Evolutionary conservation across 495 filamentous ascomycete genomes (phyloP), one percentile per base, ranked within the genome.

Genomic region (Aspergillus mulundensis): DNA sequence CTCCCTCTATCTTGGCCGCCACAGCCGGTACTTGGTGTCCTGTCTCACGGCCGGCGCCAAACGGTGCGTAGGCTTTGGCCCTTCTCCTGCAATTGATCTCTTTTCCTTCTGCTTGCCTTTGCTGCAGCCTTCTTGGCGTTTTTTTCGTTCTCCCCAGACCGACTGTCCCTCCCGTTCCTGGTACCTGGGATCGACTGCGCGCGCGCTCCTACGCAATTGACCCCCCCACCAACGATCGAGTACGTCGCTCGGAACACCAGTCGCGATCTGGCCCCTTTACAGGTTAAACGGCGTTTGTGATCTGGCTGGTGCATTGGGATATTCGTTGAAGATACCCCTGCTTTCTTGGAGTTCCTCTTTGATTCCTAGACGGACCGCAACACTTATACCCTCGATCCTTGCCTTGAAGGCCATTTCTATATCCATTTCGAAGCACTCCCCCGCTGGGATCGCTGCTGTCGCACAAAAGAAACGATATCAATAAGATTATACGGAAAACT

Each of bases 1-100:
- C 56, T 50, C 49, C 55, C 58, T 53, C 50, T 71, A 59, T 73
- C 67, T 73, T 78, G 74, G 76, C 73, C 76, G 74, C 76, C 76
- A 77, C 73, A 76, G 74, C 74, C 76, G 74, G 71, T 77, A 69
- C 69, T 76, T 77, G 76, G 75, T 79, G 76, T 77, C 76, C 76
- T 77, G 74, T 79, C 73, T 79, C 68, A 75, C 74, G 75, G 69
- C 75, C 74, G 75, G 75, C 75, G 75, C 75, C 75, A 78, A 76
- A 77, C 74, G 75, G 75, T 78, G 75, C 75, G 72, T 78, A 76
- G 75, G 74, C 73, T 77, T 74, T 72, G 71, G 74, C 73, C 74
- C 65, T 54, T 49, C 45, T 57, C 53, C 52, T 59, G 50, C 60
- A 54, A 54, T 61, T 60, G 64, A 55, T 60, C 58, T 53, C 53